These are phyloP conservation scores for Saccharomycopsis guyanensis DNA, from an alignment of 805 yeast species.

Conservation along the genomic window DNA sequence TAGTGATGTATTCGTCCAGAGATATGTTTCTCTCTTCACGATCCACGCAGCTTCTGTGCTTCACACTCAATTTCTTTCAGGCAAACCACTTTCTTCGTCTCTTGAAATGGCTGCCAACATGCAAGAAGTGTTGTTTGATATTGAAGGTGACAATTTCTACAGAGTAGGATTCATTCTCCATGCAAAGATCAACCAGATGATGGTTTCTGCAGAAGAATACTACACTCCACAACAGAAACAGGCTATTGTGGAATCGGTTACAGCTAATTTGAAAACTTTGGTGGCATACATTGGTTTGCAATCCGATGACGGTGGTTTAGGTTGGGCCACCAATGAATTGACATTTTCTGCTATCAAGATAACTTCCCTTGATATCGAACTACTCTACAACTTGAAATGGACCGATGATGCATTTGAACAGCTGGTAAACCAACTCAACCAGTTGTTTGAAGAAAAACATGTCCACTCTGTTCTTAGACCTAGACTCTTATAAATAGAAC, in stretches of 20 bases:
- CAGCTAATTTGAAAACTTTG: not conserved
- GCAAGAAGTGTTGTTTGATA: constrained; percentile 43
- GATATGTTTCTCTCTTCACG: not conserved
- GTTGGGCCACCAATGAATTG: constrained; percentile 15
- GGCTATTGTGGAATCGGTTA: not conserved
- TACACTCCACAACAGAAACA: not conserved
- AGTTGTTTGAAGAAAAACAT: not conserved
- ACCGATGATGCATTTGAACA: constrained; percentile 3
- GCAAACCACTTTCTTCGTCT: not conserved
- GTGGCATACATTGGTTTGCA: not conserved
- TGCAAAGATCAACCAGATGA: not conserved
- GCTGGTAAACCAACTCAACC: not conserved
- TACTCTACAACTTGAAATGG: not conserved
- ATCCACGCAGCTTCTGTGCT: constrained; percentile 2
- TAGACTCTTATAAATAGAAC: constrained; percentile 54
- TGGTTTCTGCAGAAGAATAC: not conserved
- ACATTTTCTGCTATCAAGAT: constrained; percentile 7
- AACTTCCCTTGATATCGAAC: constrained; percentile 2
- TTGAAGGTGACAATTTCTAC: constrained; percentile 63
- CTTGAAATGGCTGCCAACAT: not conserved
- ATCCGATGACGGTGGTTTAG: constrained; percentile 15
- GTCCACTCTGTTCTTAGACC: not conserved
- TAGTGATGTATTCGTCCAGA: not conserved
- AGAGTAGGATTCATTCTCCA: constrained; percentile 25
- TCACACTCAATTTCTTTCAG: not conserved